Evolutionary conservation across 495 filamentous ascomycete genomes (phyloP), one percentile per base, ranked within the genome.

Genomic region (Evernia prunastri): DNA sequence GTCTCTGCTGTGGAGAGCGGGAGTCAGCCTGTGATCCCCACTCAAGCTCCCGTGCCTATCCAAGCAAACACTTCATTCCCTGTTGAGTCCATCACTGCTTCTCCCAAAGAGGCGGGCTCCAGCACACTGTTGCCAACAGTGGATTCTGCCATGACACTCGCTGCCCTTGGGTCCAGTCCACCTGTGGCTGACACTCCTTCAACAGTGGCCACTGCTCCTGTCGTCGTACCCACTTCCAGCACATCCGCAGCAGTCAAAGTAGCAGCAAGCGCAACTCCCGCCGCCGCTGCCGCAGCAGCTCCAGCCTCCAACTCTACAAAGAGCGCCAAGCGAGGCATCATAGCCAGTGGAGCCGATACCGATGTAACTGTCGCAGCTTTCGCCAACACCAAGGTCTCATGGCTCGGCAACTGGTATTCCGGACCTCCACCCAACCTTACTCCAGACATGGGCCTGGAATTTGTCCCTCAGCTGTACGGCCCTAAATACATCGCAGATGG

Each of bases 351-450:
- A 29, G 27, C 9, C 64, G 40, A 42, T 29, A 31, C 33, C 20
- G 13, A 29, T 3, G 53, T 29, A 51, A 60, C 59, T 18, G 57
- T 56, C 25, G 45, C 33, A 23, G 63, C 63, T n/a, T 63, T 68
- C 12, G 59, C 40, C 51, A 63, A 63, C 37, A 43, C 60, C 18
- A 69, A 69, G 25, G 59, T 69, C 45, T 67, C 64, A 8, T 69
- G 67, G 67, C 37, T 69, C 45, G 61, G 57, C 37, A 64, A 69
- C 40, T 67, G 66, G 61, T 66, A 57, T 58, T 69, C 67, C 27
- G 45, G n/a, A 8, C 67, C 67, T 20, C 67, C 67, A 40, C n/a
- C 27, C 33, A 39, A 56, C 37, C 57, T 66, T 40, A 45, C 59
- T 27, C 31, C 43, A 31, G 42, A 18, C 20, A 42, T 62, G 35